Base-by-base conservation (phyloP, 306 rosid genomes). In the Citrullus mucosospermus region DNA sequence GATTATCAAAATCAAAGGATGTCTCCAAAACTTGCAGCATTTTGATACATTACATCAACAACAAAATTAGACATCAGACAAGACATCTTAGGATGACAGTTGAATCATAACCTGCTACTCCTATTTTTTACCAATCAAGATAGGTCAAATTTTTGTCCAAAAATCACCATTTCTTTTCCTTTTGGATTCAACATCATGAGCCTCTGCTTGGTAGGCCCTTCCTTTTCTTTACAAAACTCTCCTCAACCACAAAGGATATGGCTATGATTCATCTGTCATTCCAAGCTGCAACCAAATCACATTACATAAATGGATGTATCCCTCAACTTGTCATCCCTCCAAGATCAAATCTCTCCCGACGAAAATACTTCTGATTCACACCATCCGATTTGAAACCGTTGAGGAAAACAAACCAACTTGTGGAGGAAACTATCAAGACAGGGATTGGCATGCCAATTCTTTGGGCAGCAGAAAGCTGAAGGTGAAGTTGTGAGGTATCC, bases 381-480 rank as follows among this genome's bases (percentile, higher is more conserved):
- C 57, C 20, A 13, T 44, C 58, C 38, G 3, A 22, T 12, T 15
- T 9, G 41, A 71, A 13, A 17, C 39, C 28, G 58, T 70, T 2
- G 76, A 46, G 34, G 18, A 70, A 13, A 70, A 70, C 76, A 25
- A 70, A 48, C 73, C 5, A 48, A 71, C 20, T 22, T 51, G 5
- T 6, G 5, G 4, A 51, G 51, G 60, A 3, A 73, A 73, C 28
- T 30, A 73, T 68, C 73, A 10, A 62, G 81, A 78, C 58, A 80
- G n/a, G 83, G 75, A 73, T 85, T 79, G 86, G 88, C 88, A 94
- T 78, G 87, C 86, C 78, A 92, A 80, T 77, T 92, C 96, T 82
- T 95, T 92, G 34, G 91, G 85, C 43, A 95, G 79, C 80, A 92
- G 82, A 89, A 84, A 95, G 41, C 84, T 89, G 88, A 95, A 95